Evolutionary conservation across 192 early-diverging fungal genomes (phyloP), one percentile per base, ranked within the genome.

Genomic region (Podila verticillata): DNA sequence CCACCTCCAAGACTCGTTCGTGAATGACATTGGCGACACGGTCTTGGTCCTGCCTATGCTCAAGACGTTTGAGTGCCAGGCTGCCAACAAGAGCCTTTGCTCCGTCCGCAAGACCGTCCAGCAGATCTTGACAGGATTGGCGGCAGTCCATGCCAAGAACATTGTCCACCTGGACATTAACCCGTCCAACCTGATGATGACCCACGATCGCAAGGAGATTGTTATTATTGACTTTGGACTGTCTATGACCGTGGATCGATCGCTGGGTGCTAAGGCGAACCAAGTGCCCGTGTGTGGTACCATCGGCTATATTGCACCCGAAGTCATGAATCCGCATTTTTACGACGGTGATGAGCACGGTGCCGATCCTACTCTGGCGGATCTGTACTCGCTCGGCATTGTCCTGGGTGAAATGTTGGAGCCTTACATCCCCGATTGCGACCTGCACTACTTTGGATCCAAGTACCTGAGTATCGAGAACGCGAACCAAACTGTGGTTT

Each of bases 191-290:
- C 61, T 93, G 32, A 88, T 91, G 90, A 65, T 72, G 49, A 80
- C 77, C 57, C 70, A 80, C 56, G 32, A 64, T 15, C 57, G 72
- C 48, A 73, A 86, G 39, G 91, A 92, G 59, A 70, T 92, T 30
- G 84, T 89, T 73, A 83, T 94, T 61, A 94, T 94, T 31, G 93
- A 94, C 73, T 93, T 92, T 83, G 93, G 93, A 3, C 87, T 94
- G 35, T 91, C 93, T 17, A 63, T 72, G 65, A 68, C 70, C 39
- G 66, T 80, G 19, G 87, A 83, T 47, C 68, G 70, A 6, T 10
- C 47, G 15, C 24, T 58, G 26, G 32, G 31, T 35, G 48, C 59
- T 26, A 68, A 68, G 51, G 22, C 77, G 15, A 70, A 80, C 32
- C 5, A 54, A 2, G 48, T 80, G 9, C 70, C 77, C 19, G 62